Base-by-base conservation (phyloP, 192 early-diverging fungal genomes). In the Pilaira anomala region DNA sequence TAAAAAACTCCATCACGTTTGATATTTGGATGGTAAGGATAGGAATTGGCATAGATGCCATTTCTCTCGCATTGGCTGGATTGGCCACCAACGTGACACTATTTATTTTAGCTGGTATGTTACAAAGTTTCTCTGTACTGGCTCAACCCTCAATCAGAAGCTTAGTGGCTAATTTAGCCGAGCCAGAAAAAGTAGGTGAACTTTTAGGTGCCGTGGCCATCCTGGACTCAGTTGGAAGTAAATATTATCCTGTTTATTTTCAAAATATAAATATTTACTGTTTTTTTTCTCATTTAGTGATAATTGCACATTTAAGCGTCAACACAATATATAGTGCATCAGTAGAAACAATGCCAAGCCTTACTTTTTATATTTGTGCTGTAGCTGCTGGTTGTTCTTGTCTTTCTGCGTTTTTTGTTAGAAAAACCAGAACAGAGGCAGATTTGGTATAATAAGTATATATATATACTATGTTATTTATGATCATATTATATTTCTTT, bases 11-110 rank as follows among this genome's bases (percentile, higher is more conserved):
- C 33, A 41, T 66, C 3, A 60, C 60, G 48, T 74, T 77, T 42
- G 80, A 84, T 33, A 59, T 74, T 19, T 84, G 82, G 82, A 49
- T 78, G 22, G 54, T 84, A n/a, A 74, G 82, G 26, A 11, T 75
- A 2, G 78, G 78, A 2, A 71, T 67, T 21, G 8, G 68, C 0
- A 63, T 81, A 16, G 80, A 77, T 52, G 69, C 60, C 1, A 1
- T 60, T 14, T 67, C 67, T 25, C 67, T 77, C 19, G 19, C 67
- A 1, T 46, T 66, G 0, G 69, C 65, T 8, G 80, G 76, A 11
- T 40, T 80, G 18, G 69, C 75, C 4, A 67, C 67, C 1, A 59
- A 24, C 21, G 48, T 48, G 14, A 14, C n/a, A 13, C 7, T 25
- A 28, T 78, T 74, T 18, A 29, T 41, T 28, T 18, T 60, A 12